Evolutionary conservation across 2,329 filamentous ascomycete genomes (phyloP).

Genomic region (Exophiala spinifera): DNA sequence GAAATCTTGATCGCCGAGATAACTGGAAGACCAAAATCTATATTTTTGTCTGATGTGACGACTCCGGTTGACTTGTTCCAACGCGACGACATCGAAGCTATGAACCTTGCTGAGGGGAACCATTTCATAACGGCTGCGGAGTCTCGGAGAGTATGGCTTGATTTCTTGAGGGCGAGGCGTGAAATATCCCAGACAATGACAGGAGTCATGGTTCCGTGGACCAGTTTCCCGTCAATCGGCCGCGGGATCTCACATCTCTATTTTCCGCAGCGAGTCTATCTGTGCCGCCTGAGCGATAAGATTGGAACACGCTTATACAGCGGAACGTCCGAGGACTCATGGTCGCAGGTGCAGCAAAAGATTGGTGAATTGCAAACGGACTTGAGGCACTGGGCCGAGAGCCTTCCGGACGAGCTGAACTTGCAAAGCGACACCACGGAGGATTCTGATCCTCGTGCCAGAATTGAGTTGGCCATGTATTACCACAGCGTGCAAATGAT

Average conservation of each 20-base stretch:
- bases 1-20: constrained; percentile 30
- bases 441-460: constrained; percentile 20
- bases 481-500: constrained; percentile 32
- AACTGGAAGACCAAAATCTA: constrained; percentile 29
- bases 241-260: constrained; percentile 7
- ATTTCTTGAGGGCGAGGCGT: constrained; percentile 13
- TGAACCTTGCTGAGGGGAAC: not conserved
- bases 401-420: constrained; percentile 14
- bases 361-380: constrained; percentile 21
- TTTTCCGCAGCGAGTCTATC: constrained; percentile 13
- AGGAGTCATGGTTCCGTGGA: constrained; percentile 16
- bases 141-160: constrained; percentile 14
- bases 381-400: constrained; percentile 16
- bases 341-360: constrained; percentile 19
- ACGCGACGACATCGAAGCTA: not conserved
- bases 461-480: constrained; percentile 27
- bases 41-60: constrained; percentile 25
- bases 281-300: constrained; percentile 23
- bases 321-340: constrained; percentile 12
- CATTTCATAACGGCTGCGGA: not conserved
- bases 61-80: constrained; percentile 14
- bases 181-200: constrained; percentile 14
- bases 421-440: constrained; percentile 4
- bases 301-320: constrained; percentile 17
- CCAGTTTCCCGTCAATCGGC: constrained; percentile 16